Conservation (phyloP, 2,329 filamentous ascomycete genomes). For the Pseudocercospora cruenta region DNA sequence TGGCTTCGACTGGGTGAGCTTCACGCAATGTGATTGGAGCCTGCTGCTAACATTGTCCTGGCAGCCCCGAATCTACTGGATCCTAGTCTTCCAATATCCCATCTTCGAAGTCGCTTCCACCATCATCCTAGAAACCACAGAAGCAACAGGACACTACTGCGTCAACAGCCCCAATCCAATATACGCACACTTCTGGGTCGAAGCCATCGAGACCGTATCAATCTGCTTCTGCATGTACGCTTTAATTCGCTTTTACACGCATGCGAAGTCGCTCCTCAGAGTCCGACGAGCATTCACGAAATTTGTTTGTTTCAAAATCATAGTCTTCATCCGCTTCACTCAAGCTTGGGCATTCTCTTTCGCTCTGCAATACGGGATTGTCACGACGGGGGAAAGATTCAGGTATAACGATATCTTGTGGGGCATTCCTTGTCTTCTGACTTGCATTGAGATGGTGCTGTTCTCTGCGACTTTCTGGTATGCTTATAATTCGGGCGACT, state of each 20-base stretch:
- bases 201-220: not conserved
- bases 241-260: not conserved
- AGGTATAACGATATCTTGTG: not conserved
- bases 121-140: not conserved
- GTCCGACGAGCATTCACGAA: not conserved
- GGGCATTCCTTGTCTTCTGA: not conserved
- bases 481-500: conserved; percentile 1
- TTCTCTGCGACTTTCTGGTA: conserved; percentile 2
- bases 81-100: conserved; percentile 1
- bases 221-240: conserved; percentile 3
- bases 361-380: not conserved
- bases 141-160: not conserved
- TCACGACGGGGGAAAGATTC: not conserved
- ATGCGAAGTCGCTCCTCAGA: not conserved
- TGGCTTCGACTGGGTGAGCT: not conserved
- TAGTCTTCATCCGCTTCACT: not conserved
- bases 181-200: not conserved
- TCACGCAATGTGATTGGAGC: not conserved
- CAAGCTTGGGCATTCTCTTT: not conserved
- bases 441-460: not conserved
- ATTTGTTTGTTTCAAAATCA: conserved; percentile 5
- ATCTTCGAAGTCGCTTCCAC: not conserved
- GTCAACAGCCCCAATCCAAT: not conserved
- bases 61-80: not conserved
- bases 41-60: no score